A percentile compares a stretch with the other conserved stretches of the same genome.
Conservation (phyloP, 2,329 filamentous ascomycete genomes). For the Aspergillus transmontanensis region DNA sequence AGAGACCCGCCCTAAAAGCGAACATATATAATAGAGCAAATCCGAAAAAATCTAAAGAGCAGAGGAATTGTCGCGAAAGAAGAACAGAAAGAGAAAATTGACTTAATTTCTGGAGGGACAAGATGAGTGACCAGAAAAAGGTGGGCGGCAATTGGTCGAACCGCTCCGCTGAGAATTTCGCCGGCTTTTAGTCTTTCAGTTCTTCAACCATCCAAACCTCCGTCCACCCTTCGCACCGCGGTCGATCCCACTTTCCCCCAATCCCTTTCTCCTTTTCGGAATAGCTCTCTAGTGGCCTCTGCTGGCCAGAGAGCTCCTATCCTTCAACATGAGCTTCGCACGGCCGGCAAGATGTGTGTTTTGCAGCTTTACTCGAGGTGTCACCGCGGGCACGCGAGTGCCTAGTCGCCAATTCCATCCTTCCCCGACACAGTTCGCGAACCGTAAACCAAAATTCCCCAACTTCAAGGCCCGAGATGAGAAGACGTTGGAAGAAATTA, state of each 20-base stretch:
- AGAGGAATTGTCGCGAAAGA: constrained; percentile 1
- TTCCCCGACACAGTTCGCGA: constrained; percentile 40
- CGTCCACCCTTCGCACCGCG: constrained; percentile 6
- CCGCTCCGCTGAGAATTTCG: constrained; percentile 30
- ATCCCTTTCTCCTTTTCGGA: constrained; percentile 7
- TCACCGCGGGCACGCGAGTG: constrained; percentile 40
- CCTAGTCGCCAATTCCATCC: constrained; percentile 54
- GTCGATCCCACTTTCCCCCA: not conserved
- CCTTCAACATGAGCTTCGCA: constrained; percentile 51
- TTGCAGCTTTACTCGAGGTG: constrained; percentile 49
- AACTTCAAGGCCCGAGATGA: constrained; percentile 40
- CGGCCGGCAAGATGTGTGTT: constrained; percentile 54
- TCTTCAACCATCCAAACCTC: constrained; percentile 15
- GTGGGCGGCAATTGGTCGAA: constrained; percentile 25
- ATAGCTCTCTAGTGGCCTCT: constrained; percentile 25
- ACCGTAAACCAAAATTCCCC: constrained; percentile 43
- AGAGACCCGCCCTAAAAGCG: constrained; percentile 10
- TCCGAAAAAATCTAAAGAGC: not conserved
- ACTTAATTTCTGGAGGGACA: constrained; percentile 4
- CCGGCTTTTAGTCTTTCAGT: constrained; percentile 12
- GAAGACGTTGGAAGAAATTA: constrained; percentile 27
- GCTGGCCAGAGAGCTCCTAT: constrained; percentile 32
- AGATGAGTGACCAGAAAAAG: constrained; percentile 19
- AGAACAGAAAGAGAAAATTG: constrained; percentile 2
- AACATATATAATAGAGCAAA: constrained; percentile 11